These are phyloP conservation scores for Nephelium lappaceum DNA, from an alignment of 345 rosid species.

Conservation along the genomic window DNA sequence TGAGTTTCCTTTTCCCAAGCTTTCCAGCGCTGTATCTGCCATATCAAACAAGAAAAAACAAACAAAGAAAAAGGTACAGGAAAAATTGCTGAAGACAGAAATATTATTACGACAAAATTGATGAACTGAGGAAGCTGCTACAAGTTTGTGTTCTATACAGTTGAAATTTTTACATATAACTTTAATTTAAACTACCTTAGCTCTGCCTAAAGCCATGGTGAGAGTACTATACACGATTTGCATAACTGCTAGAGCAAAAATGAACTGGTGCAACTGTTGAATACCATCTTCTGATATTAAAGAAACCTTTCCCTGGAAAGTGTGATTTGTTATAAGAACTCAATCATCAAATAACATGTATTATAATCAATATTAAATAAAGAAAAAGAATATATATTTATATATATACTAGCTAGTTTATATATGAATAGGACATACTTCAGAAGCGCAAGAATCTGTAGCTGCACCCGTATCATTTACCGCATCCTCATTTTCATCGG, in stretches of 20 bases:
- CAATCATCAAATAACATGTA: no score
- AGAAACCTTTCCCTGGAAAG: constrained; percentile 28
- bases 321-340: not conserved
- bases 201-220: constrained; percentile 17
- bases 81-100: not conserved
- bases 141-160: no score
- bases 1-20: constrained; percentile 37
- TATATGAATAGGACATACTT: not conserved
- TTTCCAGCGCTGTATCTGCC: constrained; percentile 33
- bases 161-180: not conserved
- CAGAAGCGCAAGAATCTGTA: constrained; percentile 19
- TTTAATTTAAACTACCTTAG: constrained; percentile 1
- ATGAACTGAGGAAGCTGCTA: no score
- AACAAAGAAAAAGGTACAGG: not conserved
- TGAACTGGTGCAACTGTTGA: constrained; percentile 19
- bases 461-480: not conserved
- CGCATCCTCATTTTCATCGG: not conserved
- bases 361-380: no score
- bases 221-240: constrained; percentile 19
- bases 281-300: constrained; percentile 24
- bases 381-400: not conserved
- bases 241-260: constrained; percentile 26
- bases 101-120: not conserved
- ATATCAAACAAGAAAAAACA: not conserved
- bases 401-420: not conserved